phyloP scores from a whole-genome alignment of 2,329 filamentous ascomycete genomes.

The Septoria linicola region DNA sequence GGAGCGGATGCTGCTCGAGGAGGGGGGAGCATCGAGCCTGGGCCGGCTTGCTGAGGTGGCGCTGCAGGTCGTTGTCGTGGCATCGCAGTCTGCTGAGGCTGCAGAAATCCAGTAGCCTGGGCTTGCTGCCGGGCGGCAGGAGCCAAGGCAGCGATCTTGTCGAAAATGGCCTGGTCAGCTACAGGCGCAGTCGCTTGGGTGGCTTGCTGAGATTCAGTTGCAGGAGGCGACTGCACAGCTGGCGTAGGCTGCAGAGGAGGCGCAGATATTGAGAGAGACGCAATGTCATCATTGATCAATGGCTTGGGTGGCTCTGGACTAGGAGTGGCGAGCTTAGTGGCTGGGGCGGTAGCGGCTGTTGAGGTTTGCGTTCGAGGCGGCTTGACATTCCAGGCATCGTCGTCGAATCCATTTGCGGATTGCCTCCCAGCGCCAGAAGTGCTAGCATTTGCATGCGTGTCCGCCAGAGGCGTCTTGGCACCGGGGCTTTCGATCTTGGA shows the following conservation, averaged over 20 bases:
- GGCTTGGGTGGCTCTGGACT: slow-evolving; percentile 45
- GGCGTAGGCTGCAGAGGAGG: slow-evolving; percentile 58
- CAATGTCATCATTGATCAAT: slow-evolving; percentile 67
- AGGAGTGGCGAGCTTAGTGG: slow-evolving; percentile 25
- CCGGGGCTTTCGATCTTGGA: slow-evolving; percentile 52
- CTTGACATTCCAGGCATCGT: slow-evolving; percentile 97
- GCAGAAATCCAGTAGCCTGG: neutral
- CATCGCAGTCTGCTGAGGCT: slow-evolving; percentile 39
- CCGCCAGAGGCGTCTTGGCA: slow-evolving; percentile 44
- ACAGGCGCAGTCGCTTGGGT: slow-evolving; percentile 26
- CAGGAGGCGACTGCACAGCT: slow-evolving; percentile 47
- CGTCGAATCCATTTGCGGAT: slow-evolving; percentile 71
- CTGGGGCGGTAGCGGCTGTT: slow-evolving; percentile 40
- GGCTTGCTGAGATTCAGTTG: slow-evolving; percentile 46
- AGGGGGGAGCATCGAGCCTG: slow-evolving; percentile 69
- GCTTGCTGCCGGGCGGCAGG: slow-evolving; percentile 24
- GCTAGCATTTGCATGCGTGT: slow-evolving; percentile 52
- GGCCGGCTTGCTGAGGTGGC: slow-evolving; percentile 60
- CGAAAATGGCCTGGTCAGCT: slow-evolving; percentile 50
- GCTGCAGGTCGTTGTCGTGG: slow-evolving; percentile 68
- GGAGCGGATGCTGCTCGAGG: slow-evolving; percentile 83
- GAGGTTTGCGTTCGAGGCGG: slow-evolving; percentile 61
- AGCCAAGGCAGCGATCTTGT: slow-evolving; percentile 46
- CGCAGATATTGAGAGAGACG: slow-evolving; percentile 64
- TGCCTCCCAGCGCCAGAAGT: slow-evolving; percentile 46